A percentile compares a stretch with the other conserved stretches of the same genome.
phyloP scores from a whole-genome alignment of 176 grass and related monocot genomes.

The Zoysia japonica region DNA sequence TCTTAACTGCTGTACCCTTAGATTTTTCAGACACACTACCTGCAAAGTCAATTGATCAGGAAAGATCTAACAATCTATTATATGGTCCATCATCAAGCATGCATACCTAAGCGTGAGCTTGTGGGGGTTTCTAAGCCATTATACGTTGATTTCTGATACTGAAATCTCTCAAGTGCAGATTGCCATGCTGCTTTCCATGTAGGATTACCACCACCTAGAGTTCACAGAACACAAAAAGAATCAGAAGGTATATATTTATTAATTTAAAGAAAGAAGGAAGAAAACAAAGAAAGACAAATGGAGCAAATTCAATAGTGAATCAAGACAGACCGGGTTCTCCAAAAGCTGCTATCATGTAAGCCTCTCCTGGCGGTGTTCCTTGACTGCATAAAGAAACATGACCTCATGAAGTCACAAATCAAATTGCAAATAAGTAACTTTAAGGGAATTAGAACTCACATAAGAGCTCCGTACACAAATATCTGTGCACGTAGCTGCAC shows the following conservation, averaged over 20 bases:
- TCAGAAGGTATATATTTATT: neutral
- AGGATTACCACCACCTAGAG: slow-evolving; percentile 57
- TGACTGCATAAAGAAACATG: slow-evolving; percentile 71
- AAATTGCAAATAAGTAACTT: slow-evolving; percentile 31
- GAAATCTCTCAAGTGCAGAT: slow-evolving; percentile 71
- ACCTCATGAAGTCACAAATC: neutral
- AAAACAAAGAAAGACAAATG: neutral
- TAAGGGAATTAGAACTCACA: slow-evolving; percentile 66
- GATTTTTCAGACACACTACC: slow-evolving; percentile 45
- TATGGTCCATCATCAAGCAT: slow-evolving; percentile 1
- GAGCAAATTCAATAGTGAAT: slow-evolving; percentile 11
- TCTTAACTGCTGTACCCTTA: slow-evolving; percentile 49
- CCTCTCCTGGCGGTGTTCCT: slow-evolving; percentile 80
- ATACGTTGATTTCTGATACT: slow-evolving; percentile 63
- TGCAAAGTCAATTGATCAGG: slow-evolving; percentile 33
- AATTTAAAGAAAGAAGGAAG: neutral
- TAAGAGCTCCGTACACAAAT: slow-evolving; percentile 97
- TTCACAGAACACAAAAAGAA: slow-evolving; percentile 23
- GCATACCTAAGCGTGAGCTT: slow-evolving; percentile 61
- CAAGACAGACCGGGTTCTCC: slow-evolving; percentile 79
- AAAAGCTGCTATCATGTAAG: slow-evolving; percentile 94
- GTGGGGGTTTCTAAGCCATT: slow-evolving; percentile 61
- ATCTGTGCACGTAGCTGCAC: slow-evolving; percentile 92
- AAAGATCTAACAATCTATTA: neutral
- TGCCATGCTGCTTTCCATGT: slow-evolving; percentile 75